A percentile compares a stretch with the other conserved stretches of the same genome.
Conservation (phyloP, 306 rosid species). For the Prunus padus region DNA sequence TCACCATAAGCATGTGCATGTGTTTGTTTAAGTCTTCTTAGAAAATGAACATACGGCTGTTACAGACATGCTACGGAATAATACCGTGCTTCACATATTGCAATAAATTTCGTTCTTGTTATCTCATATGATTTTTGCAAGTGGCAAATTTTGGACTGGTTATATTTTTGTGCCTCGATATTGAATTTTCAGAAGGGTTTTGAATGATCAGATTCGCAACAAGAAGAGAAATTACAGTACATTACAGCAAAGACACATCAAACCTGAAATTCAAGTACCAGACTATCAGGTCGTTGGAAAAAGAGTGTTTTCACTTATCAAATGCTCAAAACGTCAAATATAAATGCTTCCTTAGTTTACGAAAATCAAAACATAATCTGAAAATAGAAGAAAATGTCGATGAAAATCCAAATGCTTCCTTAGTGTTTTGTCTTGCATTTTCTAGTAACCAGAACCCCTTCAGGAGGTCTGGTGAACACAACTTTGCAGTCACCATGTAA, state of each 20-base stretch:
- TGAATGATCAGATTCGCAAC: too few species aligned
- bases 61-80: background rate
- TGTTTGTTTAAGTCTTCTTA: background rate
- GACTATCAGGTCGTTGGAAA: background rate
- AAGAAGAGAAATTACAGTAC: background rate
- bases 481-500: conserved; percentile 55
- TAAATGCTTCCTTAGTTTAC: background rate
- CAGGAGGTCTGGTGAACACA: conserved; percentile 66
- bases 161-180: background rate
- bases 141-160: background rate
- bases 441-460: conserved; percentile 51
- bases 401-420: background rate
- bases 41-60: background rate
- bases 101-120: background rate
- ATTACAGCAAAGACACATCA: background rate
- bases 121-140: background rate
- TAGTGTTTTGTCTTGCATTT: conserved; percentile 67
- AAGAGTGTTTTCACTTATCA: background rate
- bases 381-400: background rate
- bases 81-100: background rate
- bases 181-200: background rate
- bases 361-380: background rate
- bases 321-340: background rate
- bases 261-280: background rate
- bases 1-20: background rate